Evolutionary conservation across 345 rosid genomes (phyloP).

Genomic region (Brassica incana): DNA sequence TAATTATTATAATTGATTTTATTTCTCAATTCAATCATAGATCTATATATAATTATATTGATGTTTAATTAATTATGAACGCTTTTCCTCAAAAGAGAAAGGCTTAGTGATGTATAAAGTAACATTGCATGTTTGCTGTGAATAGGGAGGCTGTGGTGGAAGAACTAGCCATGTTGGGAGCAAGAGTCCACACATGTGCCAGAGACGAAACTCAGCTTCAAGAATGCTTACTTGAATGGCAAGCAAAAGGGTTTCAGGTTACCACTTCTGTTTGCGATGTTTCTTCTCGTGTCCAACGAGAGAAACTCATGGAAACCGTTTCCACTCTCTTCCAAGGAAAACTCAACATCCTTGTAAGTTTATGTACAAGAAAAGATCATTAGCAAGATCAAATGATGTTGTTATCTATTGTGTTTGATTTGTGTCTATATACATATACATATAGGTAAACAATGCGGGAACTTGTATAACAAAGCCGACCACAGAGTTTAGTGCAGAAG

Average conservation of each 20-base stretch:
- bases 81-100: background rate
- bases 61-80: background rate
- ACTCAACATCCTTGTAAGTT: slow-evolving; percentile 32
- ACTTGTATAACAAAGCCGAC: slow-evolving; percentile 62
- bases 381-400: background rate
- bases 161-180: slow-evolving; percentile 34
- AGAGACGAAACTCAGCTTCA: slow-evolving; percentile 34
- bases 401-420: background rate
- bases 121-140: background rate
- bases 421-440: background rate
- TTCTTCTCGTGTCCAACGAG: slow-evolving; percentile 28
- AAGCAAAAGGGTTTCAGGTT: slow-evolving; percentile 32
- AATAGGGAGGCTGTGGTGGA: slow-evolving; percentile 35
- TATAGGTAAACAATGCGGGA: slow-evolving; percentile 76
- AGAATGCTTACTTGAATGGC: slow-evolving; percentile 29
- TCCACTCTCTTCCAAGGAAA: slow-evolving; percentile 40
- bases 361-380: background rate
- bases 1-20: background rate
- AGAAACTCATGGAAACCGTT: slow-evolving; percentile 37
- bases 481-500: slow-evolving; percentile 52
- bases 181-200: slow-evolving; percentile 35
- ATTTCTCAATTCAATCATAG: background rate
- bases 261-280: slow-evolving; percentile 32
- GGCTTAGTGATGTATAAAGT: background rate
- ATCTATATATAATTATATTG: background rate